Base-by-base conservation (phyloP, 768 basidiomycete genomes). In the Sutorius australiensis region DNA sequence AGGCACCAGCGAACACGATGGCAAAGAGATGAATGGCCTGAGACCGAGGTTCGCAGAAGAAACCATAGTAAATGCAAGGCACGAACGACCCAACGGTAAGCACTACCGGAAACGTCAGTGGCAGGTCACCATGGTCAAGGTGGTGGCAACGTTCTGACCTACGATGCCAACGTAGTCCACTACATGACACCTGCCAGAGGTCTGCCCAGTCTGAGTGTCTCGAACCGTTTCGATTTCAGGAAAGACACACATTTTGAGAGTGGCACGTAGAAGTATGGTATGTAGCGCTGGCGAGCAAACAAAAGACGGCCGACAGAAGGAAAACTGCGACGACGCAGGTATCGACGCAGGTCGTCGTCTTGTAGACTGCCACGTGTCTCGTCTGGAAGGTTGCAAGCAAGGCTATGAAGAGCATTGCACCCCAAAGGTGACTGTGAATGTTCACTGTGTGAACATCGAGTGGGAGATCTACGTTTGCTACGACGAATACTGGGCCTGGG, bases 161-260 rank as follows among this genome's bases (percentile, higher is more conserved):
- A 86, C 79, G 57, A 95, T 95, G 11, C 93, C 93, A 28, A 87
- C 72, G 67, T 94, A 88, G 69, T 89, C 90, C 41, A 87, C 71
- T 14, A 79, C 76, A 65, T 87, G 80, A 64, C 83, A 91, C 47
- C 72, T 71, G 34, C 75, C 68, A 28, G 80, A 73, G 39, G 86
- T 79, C 87, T 88, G 54, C 48, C 53, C 50, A 31, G n/a, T 19
- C n/a, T 54, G 12, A 56, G 30, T 11, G 32, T 24, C 36, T 32
- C 24, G 46, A 51, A 12, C 27, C 33, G 17, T 16, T 17, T 32
- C 19, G 10, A n/a, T 34, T 36, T 14, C 28, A 43, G 9, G 27
- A 17, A 7, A 27, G n/a, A 52, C 78, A 59, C 63, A 92, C 87
- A 71, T 77, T 68, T 63, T 80, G 66, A 5, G 90, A 92, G 67